phyloP scores from a whole-genome alignment of 768 basidiomycete species.

The Panaeolus cyanescens region DNA sequence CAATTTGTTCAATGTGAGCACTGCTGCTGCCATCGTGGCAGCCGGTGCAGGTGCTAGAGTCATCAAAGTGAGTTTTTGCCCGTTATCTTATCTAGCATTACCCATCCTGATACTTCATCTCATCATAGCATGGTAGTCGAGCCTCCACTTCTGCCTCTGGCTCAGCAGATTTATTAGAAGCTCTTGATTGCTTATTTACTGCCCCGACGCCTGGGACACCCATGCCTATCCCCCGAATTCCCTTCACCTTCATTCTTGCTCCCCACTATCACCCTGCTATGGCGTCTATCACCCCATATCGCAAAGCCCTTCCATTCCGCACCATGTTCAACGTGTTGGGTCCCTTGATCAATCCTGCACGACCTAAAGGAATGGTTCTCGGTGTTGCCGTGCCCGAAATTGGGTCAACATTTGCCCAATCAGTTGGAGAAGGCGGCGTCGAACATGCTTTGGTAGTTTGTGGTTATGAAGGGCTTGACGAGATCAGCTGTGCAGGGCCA shows the following conservation, averaged over 20 bases:
- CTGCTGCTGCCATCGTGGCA: constrained; percentile 90
- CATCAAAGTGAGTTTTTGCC: constrained; percentile 66
- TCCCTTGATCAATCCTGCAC: constrained; percentile 90
- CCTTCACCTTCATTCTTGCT: constrained; percentile 93
- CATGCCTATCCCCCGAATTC: constrained; percentile 62
- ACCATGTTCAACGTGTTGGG: constrained; percentile 97
- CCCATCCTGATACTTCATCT: background rate
- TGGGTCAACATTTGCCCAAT: constrained; percentile 79
- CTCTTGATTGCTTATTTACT: constrained; percentile 77
- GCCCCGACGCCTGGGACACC: constrained; percentile 59
- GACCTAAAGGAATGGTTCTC: constrained; percentile 86
- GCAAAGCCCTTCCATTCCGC: constrained; percentile 87
- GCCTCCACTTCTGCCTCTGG: constrained; percentile 96
- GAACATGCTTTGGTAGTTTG: constrained; percentile 90
- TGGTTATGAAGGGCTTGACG: constrained; percentile 88
- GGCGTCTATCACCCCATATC: constrained; percentile 78
- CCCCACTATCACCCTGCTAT: constrained; percentile 92
- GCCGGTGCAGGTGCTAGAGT: constrained; percentile 94
- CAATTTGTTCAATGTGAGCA: constrained; percentile 97
- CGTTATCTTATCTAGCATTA: background rate
- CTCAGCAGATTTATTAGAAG: constrained; percentile 88
- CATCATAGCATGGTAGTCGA: constrained; percentile 76
- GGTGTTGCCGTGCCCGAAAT: constrained; percentile 86
- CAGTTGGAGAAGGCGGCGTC: constrained; percentile 73
- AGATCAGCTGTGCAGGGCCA: constrained; percentile 92